Evolutionary conservation across 306 rosid genomes (phyloP).

Genomic region (Trifolium repens): DNA sequence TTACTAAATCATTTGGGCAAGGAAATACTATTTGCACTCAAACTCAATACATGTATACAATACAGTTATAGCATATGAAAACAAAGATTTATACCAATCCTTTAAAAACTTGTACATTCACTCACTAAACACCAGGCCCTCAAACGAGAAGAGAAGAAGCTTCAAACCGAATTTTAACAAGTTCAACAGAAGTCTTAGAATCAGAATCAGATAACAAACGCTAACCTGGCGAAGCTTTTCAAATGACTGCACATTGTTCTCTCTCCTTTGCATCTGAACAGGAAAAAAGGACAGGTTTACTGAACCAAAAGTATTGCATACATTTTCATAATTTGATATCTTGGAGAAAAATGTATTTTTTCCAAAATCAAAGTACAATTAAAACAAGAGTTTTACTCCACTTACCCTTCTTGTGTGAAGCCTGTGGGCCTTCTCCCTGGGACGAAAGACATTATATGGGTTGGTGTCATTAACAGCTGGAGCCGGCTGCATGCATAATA

Average conservation of each 20-base stretch:
- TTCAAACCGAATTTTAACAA: slow-evolving; percentile 27
- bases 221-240: slow-evolving; percentile 98
- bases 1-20: slow-evolving; percentile 4
- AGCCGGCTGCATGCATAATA: slow-evolving; percentile 75
- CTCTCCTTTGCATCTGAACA: slow-evolving; percentile 95
- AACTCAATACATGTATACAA: slow-evolving; percentile 13
- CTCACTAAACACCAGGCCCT: slow-evolving; percentile 10
- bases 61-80: slow-evolving; percentile 5
- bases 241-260: slow-evolving; percentile 96
- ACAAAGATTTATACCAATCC: background rate
- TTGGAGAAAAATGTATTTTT: slow-evolving; percentile 38
- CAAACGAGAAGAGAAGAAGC: slow-evolving; percentile 8
- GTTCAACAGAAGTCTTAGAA: slow-evolving; percentile 20
- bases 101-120: background rate
- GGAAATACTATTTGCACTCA: slow-evolving; percentile 22
- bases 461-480: slow-evolving; percentile 98
- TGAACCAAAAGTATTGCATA: slow-evolving; percentile 1
- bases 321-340: slow-evolving; percentile 17
- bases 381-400: slow-evolving; percentile 41
- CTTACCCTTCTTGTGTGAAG: slow-evolving; percentile 97
- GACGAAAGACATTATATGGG: slow-evolving; percentile 97
- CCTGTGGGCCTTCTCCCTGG: slow-evolving; percentile 98
- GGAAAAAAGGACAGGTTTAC: slow-evolving; percentile 31
- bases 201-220: slow-evolving; percentile 24
- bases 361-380: slow-evolving; percentile 42